These are phyloP conservation scores for Phytophthora pini DNA, from an alignment of 352 stramenopile species.

Conservation along the genomic window DNA sequence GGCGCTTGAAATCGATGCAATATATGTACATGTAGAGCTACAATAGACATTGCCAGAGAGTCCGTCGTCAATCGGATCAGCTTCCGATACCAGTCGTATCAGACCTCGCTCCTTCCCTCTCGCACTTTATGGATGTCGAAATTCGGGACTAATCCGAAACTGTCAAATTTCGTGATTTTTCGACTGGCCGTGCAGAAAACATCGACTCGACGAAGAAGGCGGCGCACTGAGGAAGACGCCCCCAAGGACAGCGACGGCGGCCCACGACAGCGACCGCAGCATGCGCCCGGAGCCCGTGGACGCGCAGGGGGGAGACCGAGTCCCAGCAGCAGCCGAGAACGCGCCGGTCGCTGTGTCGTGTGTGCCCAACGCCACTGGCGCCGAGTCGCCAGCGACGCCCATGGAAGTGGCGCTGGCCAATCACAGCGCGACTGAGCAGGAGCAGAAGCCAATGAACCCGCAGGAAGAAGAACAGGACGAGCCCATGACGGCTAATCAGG, in stretches of 20 bases:
- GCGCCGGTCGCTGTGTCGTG: conserved; percentile 12
- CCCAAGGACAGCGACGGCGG: conserved; percentile 13
- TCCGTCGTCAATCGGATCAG: too few relatives aligned
- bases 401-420: conserved; percentile 36
- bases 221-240: conserved; percentile 1
- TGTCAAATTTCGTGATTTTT: conserved; percentile 21
- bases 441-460: conserved; percentile 12
- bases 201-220: conserved; percentile 24
- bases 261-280: conserved; percentile 21
- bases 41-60: too few relatives aligned
- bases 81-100: background rate
- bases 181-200: conserved; percentile 30
- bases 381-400: conserved; percentile 31
- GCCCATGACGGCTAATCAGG: conserved; percentile 26
- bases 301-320: conserved; percentile 20
- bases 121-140: background rate
- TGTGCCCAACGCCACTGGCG: conserved; percentile 24
- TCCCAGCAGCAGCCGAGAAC: background rate
- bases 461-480: conserved; percentile 15
- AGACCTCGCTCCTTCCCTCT: background rate
- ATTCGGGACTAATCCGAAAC: conserved; percentile 15
- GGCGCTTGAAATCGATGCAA: too few relatives aligned
- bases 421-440: conserved; percentile 4
- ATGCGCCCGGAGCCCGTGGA: conserved; percentile 35
- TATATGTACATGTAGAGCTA: too few relatives aligned